Evolutionary conservation across 331 rosid genomes (phyloP).

Genomic region (Pyrus hybrid): DNA sequence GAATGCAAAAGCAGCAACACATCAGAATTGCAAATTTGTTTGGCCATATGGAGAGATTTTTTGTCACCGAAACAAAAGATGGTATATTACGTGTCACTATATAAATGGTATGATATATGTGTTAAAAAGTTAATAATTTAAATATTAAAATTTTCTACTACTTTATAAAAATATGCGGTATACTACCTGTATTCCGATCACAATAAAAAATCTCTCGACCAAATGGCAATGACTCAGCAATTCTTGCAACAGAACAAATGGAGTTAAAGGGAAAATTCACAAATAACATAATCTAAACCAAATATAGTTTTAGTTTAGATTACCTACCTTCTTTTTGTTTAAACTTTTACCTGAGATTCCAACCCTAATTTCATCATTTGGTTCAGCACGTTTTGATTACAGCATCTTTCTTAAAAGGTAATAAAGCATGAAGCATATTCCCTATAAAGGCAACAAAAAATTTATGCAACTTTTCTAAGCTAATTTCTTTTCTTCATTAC

Average conservation of each 20-base stretch:
- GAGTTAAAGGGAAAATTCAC: too few relatives aligned
- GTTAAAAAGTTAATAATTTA: too few relatives aligned
- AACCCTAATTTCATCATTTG: not conserved
- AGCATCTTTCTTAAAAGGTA: not conserved
- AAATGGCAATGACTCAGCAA: not conserved
- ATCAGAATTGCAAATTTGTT: too few relatives aligned
- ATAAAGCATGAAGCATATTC: not conserved
- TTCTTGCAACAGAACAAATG: not conserved
- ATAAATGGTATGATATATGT: accelerated
- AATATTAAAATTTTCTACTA: too few relatives aligned
- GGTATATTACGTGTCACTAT: too few relatives aligned
- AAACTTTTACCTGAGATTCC: not conserved
- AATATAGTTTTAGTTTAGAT: too few relatives aligned
- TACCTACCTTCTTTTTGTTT: not conserved
- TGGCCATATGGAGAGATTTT: not conserved
- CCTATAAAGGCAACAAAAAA: not conserved
- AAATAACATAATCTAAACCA: too few relatives aligned
- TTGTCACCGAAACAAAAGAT: accelerated
- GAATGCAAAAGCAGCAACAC: not conserved
- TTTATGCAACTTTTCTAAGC: not conserved
- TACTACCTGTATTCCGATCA: accelerated
- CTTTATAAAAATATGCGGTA: too few relatives aligned
- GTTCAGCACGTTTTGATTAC: not conserved
- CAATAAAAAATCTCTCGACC: accelerated
- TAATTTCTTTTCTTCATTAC: not conserved